Base-by-base conservation (phyloP, 2,329 filamentous ascomycete species). In the Neonectria neomacrospora region DNA sequence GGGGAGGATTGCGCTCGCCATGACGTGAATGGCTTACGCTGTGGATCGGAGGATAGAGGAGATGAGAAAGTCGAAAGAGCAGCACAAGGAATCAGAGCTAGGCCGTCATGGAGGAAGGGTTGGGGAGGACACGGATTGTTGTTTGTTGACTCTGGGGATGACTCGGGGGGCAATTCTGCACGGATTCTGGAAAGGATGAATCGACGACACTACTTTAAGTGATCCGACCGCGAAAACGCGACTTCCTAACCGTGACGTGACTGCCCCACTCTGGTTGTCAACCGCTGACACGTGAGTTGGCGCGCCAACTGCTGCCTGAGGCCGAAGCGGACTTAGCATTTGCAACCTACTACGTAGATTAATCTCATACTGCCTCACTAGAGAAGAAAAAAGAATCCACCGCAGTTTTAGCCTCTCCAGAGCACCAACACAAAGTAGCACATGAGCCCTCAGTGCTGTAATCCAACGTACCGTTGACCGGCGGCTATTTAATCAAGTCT, bases 1-100 rank as follows among this genome's bases (percentile, higher is more conserved):
- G 58, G 91, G 88, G 59, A 89, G 78, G 63, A 85, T 75, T 65
- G 81, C 76, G 64, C 83, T 79, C 67, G 84, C 77, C 85, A 87
- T 87, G 72, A 63, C 71, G 66, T 60, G 54, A 56, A 64, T n/a
- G 66, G 47, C 48, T 64, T 44, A 55, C 62, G 59, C 55, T 63
- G 58, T 61, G 54, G 11, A 44, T 45, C 37, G 53, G 41, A 48
- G 14, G 41, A 48, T 23, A 51, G 61, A 50, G 44, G 52, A 57
- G 51, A 12, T 37, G 30, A 44, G 39, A 57, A 61, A 30, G 34
- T 47, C 42, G 20, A 42, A 30, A 54, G 23, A 44, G 53, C 56
- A 56, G 20, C 30, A 16, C 26, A 54, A 10, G 12, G 44, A 34
- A 22, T 52, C 47, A 47, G 26, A 52, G 18, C 34, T 26, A 54